Conservation (phyloP, 352 stramenopile genomes). For the Phytophthora citricola region DNA sequence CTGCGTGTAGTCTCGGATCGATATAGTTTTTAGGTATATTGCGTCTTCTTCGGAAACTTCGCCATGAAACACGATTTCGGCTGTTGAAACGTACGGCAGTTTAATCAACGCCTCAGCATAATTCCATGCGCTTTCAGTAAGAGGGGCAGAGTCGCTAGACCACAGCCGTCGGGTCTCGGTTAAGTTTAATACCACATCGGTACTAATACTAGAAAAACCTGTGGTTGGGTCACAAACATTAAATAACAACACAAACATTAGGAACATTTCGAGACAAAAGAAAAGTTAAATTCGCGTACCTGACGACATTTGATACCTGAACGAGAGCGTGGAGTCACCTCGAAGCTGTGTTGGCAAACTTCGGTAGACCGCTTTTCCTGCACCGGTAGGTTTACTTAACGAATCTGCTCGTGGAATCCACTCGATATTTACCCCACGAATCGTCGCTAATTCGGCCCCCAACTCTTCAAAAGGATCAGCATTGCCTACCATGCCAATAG, state of each 20-base stretch:
- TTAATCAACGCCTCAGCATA: conserved; percentile 24
- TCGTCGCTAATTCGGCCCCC: conserved; percentile 6
- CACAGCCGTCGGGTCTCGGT: conserved; percentile 33
- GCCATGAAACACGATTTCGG: conserved; percentile 47
- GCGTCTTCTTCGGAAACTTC: conserved; percentile 28
- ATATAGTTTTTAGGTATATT: conserved; percentile 51
- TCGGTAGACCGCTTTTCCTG: conserved; percentile 33
- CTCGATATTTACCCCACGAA: conserved; percentile 36
- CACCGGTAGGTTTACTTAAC: neutral
- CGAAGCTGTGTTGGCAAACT: conserved; percentile 31
- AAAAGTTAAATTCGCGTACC: conserved; percentile 20
- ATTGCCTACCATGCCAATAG: conserved; percentile 8
- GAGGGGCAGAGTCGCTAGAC: conserved; percentile 33
- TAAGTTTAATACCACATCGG: conserved; percentile 44
- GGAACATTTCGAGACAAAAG: neutral
- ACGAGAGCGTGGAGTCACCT: conserved; percentile 35
- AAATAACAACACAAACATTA: neutral
- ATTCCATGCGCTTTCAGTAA: conserved; percentile 41
- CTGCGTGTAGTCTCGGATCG: conserved; percentile 20
- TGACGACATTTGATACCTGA: conserved; percentile 45
- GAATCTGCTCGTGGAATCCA: conserved; percentile 29
- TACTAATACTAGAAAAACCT: conserved; percentile 51
- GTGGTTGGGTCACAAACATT: too few relatives aligned
- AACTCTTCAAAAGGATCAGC: conserved; percentile 22
- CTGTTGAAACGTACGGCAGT: conserved; percentile 23